Percentiles rank a stretch among this genome's conserved stretches.
phyloP scores from a whole-genome alignment of 78 protist genomes.

The Dictyostelium brefeldianum region DNA sequence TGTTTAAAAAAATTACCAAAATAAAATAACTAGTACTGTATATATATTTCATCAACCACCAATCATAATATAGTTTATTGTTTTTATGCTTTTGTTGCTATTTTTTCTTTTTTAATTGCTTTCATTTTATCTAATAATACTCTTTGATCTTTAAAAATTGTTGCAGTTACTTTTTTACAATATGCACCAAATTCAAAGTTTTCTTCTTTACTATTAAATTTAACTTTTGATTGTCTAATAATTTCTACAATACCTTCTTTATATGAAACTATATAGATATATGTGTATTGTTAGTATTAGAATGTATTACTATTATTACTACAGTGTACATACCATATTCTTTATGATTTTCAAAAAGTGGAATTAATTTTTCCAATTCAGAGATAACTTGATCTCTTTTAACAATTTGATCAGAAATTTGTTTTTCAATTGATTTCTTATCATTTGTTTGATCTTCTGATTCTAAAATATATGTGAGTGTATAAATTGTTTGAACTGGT shows the following conservation, averaged over 20 bases:
- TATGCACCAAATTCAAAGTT: slow-evolving; percentile 43
- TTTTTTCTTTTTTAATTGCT: slow-evolving; percentile 59
- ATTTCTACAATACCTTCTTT: slow-evolving; percentile 35
- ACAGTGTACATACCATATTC: slow-evolving; percentile 22
- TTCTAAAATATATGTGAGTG: not conserved
- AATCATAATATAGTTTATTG: not conserved
- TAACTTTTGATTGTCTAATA: slow-evolving; percentile 29
- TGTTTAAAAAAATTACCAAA: slow-evolving; percentile 74
- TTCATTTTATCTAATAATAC: slow-evolving; percentile 66
- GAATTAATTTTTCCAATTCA: slow-evolving; percentile 14
- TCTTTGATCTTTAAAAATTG: slow-evolving; percentile 71
- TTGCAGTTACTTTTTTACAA: slow-evolving; percentile 61
- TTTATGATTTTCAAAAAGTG: slow-evolving; percentile 25
- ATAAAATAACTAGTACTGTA: slow-evolving; percentile 8
- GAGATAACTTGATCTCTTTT: slow-evolving; percentile 47
- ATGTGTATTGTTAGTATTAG: too few species aligned
- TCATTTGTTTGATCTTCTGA: not conserved
- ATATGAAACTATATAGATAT: slow-evolving; percentile 26
- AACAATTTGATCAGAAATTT: slow-evolving; percentile 2
- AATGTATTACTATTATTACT: not conserved
- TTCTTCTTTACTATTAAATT: slow-evolving; percentile 39
- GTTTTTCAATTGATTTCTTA: slow-evolving; percentile 29
- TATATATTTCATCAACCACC: too few species aligned
- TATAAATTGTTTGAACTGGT: slow-evolving; percentile 39
- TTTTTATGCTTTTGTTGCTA: not conserved